These are phyloP conservation scores for Paxillus involutus DNA, from an alignment of 768 basidiomycete genomes.

Conservation along the genomic window DNA sequence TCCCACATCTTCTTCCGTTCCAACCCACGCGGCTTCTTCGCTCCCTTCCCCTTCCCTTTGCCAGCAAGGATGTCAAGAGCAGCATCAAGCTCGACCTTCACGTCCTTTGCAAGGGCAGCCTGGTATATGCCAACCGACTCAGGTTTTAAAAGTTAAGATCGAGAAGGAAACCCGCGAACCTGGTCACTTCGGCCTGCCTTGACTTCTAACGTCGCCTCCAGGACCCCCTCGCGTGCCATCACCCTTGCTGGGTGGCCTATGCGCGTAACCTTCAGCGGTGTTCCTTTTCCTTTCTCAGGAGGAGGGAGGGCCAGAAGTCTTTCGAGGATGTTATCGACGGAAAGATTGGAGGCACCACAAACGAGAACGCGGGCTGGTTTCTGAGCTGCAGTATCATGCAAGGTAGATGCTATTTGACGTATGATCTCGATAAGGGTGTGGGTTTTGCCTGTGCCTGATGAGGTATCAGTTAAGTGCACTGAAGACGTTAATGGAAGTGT, in stretches of 20 bases:
- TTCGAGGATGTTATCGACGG: conserved; percentile 94
- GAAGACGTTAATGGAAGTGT: background rate
- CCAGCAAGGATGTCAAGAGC: conserved; percentile 66
- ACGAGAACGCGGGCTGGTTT: conserved; percentile 70
- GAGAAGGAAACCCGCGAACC: conserved; percentile 28
- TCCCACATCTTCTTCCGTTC: conserved; percentile 88
- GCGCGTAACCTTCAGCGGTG: conserved; percentile 65
- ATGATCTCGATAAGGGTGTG: conserved; percentile 94
- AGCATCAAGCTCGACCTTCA: conserved; percentile 81
- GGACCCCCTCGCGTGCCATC: conserved; percentile 64
- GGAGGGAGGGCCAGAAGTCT: conserved; percentile 67
- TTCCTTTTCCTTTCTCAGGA: conserved; percentile 44
- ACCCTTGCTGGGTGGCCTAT: conserved; percentile 96
- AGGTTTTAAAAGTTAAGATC: background rate
- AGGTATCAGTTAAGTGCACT: background rate
- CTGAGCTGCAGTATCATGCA: conserved; percentile 35
- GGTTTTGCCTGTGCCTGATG: conserved; percentile 87
- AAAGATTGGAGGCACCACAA: conserved; percentile 92
- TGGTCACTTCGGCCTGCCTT: conserved; percentile 75
- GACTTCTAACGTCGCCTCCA: conserved; percentile 70
- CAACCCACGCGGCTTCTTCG: conserved; percentile 64
- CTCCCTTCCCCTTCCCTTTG: conserved; percentile 72
- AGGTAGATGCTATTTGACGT: conserved; percentile 66
- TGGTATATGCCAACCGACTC: conserved; percentile 31
- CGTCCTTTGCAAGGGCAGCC: conserved; percentile 83